Evolutionary conservation across 1,284 basidiomycete species (phyloP).

Genomic region (Ceraceosorus bombacis): DNA sequence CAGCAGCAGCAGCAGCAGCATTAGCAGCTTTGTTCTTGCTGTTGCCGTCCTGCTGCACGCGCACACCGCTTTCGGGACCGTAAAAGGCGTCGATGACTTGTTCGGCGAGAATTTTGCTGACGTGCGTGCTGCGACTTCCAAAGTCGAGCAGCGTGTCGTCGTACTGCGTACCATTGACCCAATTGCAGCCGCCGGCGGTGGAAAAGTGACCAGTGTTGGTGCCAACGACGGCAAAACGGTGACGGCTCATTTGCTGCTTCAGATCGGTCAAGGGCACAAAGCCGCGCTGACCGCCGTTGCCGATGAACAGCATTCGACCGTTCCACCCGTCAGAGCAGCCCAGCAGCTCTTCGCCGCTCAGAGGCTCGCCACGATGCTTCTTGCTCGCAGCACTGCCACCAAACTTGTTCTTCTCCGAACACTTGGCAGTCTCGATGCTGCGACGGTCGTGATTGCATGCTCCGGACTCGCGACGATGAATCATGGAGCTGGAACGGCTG

Average conservation of each 20-base stretch:
- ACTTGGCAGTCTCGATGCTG: no score
- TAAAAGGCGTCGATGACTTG: slow-evolving; percentile 17
- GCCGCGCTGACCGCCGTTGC: slow-evolving; percentile 18
- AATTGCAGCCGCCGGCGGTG: slow-evolving; percentile 8
- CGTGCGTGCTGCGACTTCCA: slow-evolving; percentile 11
- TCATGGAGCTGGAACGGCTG: no score
- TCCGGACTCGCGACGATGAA: no score
- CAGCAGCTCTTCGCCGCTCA: slow-evolving; percentile 11
- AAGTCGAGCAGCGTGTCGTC: slow-evolving; percentile 14
- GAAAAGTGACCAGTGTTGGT: slow-evolving; percentile 16
- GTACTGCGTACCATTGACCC: slow-evolving; percentile 19
- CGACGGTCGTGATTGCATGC: no score
- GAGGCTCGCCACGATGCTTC: neutral
- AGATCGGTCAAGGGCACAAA: slow-evolving; percentile 13
- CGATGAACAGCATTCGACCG: slow-evolving; percentile 15
- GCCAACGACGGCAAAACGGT: slow-evolving; percentile 17
- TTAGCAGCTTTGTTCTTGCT: no score
- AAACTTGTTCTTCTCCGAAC: no score
- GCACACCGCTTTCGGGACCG: slow-evolving; percentile 8
- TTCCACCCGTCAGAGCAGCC: slow-evolving; percentile 17
- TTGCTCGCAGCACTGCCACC: no score
- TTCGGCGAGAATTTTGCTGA: slow-evolving; percentile 9
- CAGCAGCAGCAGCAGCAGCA: no score
- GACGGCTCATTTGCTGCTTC: slow-evolving; percentile 13
- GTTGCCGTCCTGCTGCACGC: no score